phyloP scores from a whole-genome alignment of 2,329 filamentous ascomycete genomes.

The Colletotrichum somersetense region DNA sequence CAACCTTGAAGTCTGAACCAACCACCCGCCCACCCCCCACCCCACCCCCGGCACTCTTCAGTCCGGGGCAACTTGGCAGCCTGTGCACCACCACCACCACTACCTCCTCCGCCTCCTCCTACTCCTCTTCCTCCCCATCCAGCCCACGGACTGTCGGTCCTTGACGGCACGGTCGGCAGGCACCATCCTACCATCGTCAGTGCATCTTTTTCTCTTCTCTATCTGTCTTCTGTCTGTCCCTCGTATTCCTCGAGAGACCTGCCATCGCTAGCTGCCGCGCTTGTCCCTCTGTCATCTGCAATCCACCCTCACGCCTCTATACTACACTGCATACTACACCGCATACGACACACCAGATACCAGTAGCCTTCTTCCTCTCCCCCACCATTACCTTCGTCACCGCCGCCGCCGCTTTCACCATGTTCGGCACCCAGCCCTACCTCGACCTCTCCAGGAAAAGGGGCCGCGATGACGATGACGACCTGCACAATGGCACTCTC shows the following conservation, averaged over 20 bases:
- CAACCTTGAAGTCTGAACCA: constrained; percentile 6
- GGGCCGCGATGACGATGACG: constrained; percentile 58
- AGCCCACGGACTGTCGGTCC: not conserved
- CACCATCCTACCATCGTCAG: constrained; percentile 12
- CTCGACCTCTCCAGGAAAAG: constrained; percentile 34
- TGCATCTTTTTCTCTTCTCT: not conserved
- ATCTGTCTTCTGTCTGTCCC: not conserved
- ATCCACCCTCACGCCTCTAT: not conserved
- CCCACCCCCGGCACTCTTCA: constrained; percentile 33
- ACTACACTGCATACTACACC: not conserved
- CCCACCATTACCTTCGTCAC: not conserved
- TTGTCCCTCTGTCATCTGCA: not conserved
- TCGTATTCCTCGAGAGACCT: not conserved
- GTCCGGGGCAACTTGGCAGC: constrained; percentile 39
- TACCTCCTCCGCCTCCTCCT: not conserved
- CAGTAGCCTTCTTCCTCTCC: not conserved
- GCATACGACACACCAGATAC: constrained; percentile 5
- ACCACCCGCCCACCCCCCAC: constrained; percentile 34
- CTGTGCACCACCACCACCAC: constrained; percentile 3
- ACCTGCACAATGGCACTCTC: constrained; percentile 51
- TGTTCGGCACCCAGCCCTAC: constrained; percentile 32
- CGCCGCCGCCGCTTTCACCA: not conserved
- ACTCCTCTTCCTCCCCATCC: constrained; percentile 7
- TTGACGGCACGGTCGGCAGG: constrained; percentile 10
- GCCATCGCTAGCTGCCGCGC: constrained; percentile 1